Evolutionary conservation across 2,329 filamentous ascomycete species (phyloP).

Genomic region (Clarireedia homoeocarpa): DNA sequence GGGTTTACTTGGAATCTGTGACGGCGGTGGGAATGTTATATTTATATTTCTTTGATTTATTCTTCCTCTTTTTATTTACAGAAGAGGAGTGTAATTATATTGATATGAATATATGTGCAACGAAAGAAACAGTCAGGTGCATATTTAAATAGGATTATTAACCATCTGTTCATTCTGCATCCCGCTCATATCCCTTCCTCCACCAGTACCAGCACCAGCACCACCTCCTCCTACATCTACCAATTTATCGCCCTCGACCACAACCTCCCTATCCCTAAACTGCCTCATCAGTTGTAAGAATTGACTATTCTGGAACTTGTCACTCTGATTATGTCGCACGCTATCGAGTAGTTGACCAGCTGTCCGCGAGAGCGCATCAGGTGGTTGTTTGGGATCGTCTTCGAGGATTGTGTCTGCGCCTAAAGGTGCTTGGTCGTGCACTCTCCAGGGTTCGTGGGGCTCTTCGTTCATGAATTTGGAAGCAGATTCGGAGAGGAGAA

Average conservation of each 20-base stretch:
- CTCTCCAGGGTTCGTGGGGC: neutral
- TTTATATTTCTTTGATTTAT: too few relatives aligned
- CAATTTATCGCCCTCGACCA: conserved; percentile 62
- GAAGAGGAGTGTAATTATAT: too few relatives aligned
- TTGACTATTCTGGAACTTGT: conserved; percentile 71
- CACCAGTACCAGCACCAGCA: neutral
- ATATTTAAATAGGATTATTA: neutral
- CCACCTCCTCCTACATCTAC: conserved; percentile 30
- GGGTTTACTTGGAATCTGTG: too few relatives aligned
- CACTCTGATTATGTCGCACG: conserved; percentile 58
- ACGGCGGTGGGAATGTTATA: too few relatives aligned
- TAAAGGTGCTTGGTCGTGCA: conserved; percentile 23
- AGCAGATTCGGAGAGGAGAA: neutral
- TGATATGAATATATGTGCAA: neutral
- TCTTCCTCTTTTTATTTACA: too few relatives aligned
- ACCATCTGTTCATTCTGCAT: neutral
- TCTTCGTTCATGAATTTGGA: too few relatives aligned
- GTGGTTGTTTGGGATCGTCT: conserved; percentile 25
- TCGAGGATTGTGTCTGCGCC: conserved; percentile 29
- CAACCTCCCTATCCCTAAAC: conserved; percentile 63
- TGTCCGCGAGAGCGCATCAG: conserved; percentile 62
- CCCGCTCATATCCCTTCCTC: neutral
- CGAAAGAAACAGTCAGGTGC: neutral
- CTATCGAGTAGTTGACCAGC: conserved; percentile 63
- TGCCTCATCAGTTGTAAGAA: conserved; percentile 72